A percentile compares a stretch with the other conserved stretches of the same genome.
Conservation (phyloP, 768 basidiomycete genomes). For the Heimioporus sp. region DNA sequence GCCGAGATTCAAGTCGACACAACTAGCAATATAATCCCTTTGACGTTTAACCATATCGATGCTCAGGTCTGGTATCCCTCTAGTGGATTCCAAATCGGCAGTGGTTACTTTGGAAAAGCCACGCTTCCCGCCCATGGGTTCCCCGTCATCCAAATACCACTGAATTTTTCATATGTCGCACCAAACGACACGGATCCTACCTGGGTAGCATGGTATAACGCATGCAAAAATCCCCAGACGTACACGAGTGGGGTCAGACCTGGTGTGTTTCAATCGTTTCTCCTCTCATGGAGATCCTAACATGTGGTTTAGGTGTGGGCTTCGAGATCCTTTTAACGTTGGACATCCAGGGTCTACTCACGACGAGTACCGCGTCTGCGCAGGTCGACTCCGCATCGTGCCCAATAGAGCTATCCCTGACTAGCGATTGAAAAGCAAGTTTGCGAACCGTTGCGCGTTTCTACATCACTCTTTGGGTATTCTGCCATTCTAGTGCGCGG, state of each 20-base stretch:
- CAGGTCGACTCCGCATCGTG: slow-evolving; percentile 61
- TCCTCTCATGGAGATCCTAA: neutral
- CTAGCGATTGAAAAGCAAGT: slow-evolving; percentile 40
- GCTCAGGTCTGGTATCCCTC: slow-evolving; percentile 71
- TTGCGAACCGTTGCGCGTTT: neutral
- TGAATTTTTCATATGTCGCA: slow-evolving; percentile 83
- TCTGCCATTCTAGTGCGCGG: slow-evolving; percentile 5
- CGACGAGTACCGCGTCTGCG: slow-evolving; percentile 50
- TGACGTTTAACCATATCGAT: slow-evolving; percentile 65
- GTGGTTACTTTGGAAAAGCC: slow-evolving; percentile 57
- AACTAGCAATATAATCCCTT: slow-evolving; percentile 67
- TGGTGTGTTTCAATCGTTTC: slow-evolving; percentile 42
- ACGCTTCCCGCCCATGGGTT: slow-evolving; percentile 67
- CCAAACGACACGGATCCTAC: slow-evolving; percentile 80
- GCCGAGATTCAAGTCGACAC: slow-evolving; percentile 80
- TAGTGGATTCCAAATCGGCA: slow-evolving; percentile 62
- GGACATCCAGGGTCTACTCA: slow-evolving; percentile 66
- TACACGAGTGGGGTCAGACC: slow-evolving; percentile 52
- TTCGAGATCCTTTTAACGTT: slow-evolving; percentile 66
- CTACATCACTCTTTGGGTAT: slow-evolving; percentile 10
- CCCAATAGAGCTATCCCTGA: slow-evolving; percentile 63
- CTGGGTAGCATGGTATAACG: slow-evolving; percentile 78
- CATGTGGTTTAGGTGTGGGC: slow-evolving; percentile 40
- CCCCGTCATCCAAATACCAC: slow-evolving; percentile 65
- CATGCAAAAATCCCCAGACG: slow-evolving; percentile 61